These are phyloP conservation scores for Elsinoe batatas DNA, from an alignment of 2,329 filamentous ascomycete genomes.

Conservation along the genomic window DNA sequence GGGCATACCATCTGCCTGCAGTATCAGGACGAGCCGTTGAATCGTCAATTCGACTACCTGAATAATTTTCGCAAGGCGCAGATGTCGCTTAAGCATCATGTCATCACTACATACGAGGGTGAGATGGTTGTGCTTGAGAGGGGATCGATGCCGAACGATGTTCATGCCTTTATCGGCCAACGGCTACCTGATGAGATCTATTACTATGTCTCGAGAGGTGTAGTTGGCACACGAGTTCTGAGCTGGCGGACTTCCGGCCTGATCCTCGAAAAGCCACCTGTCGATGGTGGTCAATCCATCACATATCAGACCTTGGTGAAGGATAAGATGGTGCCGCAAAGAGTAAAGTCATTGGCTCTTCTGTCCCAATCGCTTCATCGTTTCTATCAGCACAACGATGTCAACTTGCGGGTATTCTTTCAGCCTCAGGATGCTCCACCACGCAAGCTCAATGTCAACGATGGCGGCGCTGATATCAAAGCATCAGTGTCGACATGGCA, in stretches of 20 bases:
- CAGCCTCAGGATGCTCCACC: conserved; percentile 50
- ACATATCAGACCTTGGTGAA: conserved; percentile 75
- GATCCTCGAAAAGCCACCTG: conserved; percentile 67
- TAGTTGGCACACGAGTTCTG: conserved; percentile 69
- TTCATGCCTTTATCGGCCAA: conserved; percentile 83
- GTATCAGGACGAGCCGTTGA: conserved; percentile 68
- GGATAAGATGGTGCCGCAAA: conserved; percentile 60
- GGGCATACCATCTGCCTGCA: conserved; percentile 61
- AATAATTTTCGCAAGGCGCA: conserved; percentile 80
- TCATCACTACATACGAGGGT: conserved; percentile 68
- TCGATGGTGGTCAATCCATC: conserved; percentile 70
- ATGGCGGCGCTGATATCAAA: conserved; percentile 37
- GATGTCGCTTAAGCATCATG: conserved; percentile 78
- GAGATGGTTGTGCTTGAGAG: conserved; percentile 64
- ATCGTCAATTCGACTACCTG: conserved; percentile 63
- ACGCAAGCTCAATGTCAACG: conserved; percentile 31
- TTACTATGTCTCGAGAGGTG: conserved; percentile 74
- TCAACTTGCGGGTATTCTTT: conserved; percentile 77
- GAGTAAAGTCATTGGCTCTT: conserved; percentile 67
- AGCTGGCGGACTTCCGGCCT: conserved; percentile 75
- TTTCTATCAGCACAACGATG: conserved; percentile 70
- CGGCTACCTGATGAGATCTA: conserved; percentile 83
- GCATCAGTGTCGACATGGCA: conserved; percentile 58
- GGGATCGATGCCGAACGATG: conserved; percentile 66
- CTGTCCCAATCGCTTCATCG: conserved; percentile 71